Conservation (phyloP, 1,139 yeast species). For the Scheffersomyces quercinus region DNA sequence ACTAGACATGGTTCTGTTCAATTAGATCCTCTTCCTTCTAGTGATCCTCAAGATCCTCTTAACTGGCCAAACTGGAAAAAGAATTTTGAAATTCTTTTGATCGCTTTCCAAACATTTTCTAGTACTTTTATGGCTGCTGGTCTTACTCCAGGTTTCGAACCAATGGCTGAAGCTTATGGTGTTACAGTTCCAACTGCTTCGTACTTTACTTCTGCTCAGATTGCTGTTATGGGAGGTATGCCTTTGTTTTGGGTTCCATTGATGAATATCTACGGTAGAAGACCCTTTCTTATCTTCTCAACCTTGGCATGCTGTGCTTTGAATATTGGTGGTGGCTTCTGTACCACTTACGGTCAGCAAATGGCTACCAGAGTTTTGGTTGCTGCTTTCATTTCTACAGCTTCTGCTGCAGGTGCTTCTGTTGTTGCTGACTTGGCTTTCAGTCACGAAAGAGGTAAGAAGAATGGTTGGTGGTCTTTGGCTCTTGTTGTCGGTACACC, state of each 20-base stretch:
- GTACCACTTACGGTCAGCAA: constrained; percentile 15
- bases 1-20: constrained; percentile 15
- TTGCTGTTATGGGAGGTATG: constrained; percentile 13
- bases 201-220: constrained; percentile 17
- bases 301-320: constrained; percentile 11
- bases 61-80: constrained; percentile 14
- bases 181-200: constrained; percentile 12
- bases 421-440: constrained; percentile 17
- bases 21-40: constrained; percentile 18
- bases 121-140: constrained; percentile 20
- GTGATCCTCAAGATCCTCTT: constrained; percentile 16
- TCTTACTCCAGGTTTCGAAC: constrained; percentile 15
- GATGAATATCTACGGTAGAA: constrained; percentile 17
- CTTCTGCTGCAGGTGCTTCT: constrained; percentile 15
- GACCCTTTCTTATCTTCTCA: constrained; percentile 8
- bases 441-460: constrained; percentile 16
- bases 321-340: constrained; percentile 17
- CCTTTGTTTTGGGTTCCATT: constrained; percentile 18
- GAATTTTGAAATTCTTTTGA: constrained; percentile 9
- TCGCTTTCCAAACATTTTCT: constrained; percentile 15
- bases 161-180: constrained; percentile 13
- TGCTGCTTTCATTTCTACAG: constrained; percentile 14
- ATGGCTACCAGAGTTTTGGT: constrained; percentile 17
- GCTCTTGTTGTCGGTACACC: constrained; percentile 17
- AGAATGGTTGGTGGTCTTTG: constrained; percentile 19